Evolutionary conservation across 2,329 filamentous ascomycete genomes (phyloP), one percentile per base, ranked within the genome.

Genomic region (Diplodia scrobiculata): DNA sequence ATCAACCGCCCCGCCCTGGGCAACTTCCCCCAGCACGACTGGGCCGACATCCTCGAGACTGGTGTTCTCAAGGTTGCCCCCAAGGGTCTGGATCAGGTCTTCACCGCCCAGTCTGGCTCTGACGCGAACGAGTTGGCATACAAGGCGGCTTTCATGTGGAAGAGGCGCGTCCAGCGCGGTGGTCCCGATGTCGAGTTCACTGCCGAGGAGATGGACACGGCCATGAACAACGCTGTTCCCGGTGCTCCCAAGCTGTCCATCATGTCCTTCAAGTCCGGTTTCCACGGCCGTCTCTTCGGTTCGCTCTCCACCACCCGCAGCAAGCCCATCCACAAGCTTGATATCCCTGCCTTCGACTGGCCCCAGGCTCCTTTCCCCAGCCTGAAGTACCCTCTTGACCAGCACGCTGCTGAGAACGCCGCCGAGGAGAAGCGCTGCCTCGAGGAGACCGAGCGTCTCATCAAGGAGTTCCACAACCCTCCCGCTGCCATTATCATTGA

Each of bases 91-190:
- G 81, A 92, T 82, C 91, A 97, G 79, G 92, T 97, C 72, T 96
- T 96, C 81, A 97, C 92, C 19, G 91, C 89, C 70, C 90, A 92
- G 83, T 87, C 92, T 64, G 92, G 92, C 68, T 96, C 91, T 21
- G 92, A 97, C 74, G 92, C 92, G 79, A 97, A 97, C 81, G 93
- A 97, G 82, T 90, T 91, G 38, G 93, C 93, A 51, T 97, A 92
- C 86, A 97, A 97, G 82, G 92, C 92, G 9, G 92, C 93, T 59
- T 97, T 97, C 82, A 97, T 97, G 89, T 96, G 89, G 85, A 89
- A 89, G 74, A 88, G 91, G 58, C 90, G 92, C 78, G 84, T 87
- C 69, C 87, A 95, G 79, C 91, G 93, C 68, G 92, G 92, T 70
- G 91, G 91, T 7, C 82, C 86, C 53, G 78, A 89, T 45, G 90